A percentile compares a stretch with the other conserved stretches of the same genome.
These are phyloP conservation scores for Debaryomyces sp. DNA, from an alignment of 1,139 yeast species.

Conservation along the genomic window DNA sequence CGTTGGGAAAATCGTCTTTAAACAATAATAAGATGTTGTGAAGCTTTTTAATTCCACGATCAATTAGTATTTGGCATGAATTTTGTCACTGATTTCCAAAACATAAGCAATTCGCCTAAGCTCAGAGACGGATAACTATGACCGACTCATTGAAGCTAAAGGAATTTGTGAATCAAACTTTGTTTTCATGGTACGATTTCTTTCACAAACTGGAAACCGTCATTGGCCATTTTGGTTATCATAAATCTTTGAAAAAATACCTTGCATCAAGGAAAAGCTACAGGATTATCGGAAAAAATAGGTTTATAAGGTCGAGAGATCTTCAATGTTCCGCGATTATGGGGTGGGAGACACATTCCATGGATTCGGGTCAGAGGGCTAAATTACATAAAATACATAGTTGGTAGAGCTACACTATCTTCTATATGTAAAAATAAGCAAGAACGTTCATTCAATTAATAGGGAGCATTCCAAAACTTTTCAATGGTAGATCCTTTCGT, in stretches of 20 bases:
- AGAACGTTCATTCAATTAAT: too few relatives aligned
- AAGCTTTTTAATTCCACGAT: conserved; percentile 12
- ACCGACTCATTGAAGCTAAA: conserved; percentile 13
- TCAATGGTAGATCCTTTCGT: too few relatives aligned
- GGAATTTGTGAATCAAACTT: conserved; percentile 40
- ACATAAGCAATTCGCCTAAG: conserved; percentile 14
- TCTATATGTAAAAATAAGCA: too few relatives aligned
- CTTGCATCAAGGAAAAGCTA: neutral
- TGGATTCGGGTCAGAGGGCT: too few relatives aligned
- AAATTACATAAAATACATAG: too few relatives aligned
- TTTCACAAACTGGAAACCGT: conserved; percentile 28
- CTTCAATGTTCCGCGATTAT: too few relatives aligned
- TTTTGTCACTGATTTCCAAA: conserved; percentile 15
- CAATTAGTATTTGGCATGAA: conserved; percentile 4
- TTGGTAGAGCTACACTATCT: too few relatives aligned
- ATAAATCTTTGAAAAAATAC: neutral
- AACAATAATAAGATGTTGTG: conserved; percentile 14
- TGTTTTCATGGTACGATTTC: conserved; percentile 44
- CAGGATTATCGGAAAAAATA: too few relatives aligned
- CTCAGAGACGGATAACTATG: conserved; percentile 14
- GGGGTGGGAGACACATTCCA: too few relatives aligned
- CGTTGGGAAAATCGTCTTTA: too few relatives aligned
- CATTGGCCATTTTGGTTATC: neutral
- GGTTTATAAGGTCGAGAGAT: too few relatives aligned
- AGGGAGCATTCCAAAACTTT: too few relatives aligned